Evolutionary conservation across 768 basidiomycete species (phyloP).

Genomic region (Tylopilus sp.): DNA sequence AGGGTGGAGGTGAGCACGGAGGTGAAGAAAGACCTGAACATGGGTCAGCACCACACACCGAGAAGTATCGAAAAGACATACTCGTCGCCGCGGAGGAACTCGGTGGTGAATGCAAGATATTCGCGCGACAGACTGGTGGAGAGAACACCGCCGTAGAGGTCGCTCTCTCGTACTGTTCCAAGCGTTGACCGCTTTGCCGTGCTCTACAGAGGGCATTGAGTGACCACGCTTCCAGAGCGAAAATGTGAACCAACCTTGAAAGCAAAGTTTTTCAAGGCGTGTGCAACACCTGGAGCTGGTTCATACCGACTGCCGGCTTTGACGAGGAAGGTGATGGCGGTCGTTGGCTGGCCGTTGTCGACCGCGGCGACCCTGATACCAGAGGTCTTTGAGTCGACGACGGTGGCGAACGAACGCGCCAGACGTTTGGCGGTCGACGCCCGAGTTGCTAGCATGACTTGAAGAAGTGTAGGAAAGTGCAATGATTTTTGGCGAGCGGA

Average conservation of each 20-base stretch:
- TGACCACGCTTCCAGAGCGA: background rate
- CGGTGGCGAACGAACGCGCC: slow-evolving; percentile 77
- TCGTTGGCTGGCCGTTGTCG: slow-evolving; percentile 80
- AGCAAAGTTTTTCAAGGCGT: slow-evolving; percentile 95
- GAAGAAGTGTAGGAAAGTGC: background rate
- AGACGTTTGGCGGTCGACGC: slow-evolving; percentile 57
- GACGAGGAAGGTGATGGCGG: slow-evolving; percentile 84
- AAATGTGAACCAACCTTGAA: slow-evolving; percentile 75
- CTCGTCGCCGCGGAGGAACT: slow-evolving; percentile 96
- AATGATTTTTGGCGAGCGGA: slow-evolving; percentile 24
- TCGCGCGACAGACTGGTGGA: slow-evolving; percentile 83
- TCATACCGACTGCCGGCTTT: slow-evolving; percentile 93
- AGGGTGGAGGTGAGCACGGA: slow-evolving; percentile 83
- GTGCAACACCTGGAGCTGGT: slow-evolving; percentile 84
- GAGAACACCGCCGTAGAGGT: slow-evolving; percentile 89
- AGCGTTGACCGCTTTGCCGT: slow-evolving; percentile 83
- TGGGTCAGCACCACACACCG: background rate
- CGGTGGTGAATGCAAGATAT: slow-evolving; percentile 89
- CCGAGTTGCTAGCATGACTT: slow-evolving; percentile 59
- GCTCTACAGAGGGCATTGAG: slow-evolving; percentile 49
- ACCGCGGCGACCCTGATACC: slow-evolving; percentile 85
- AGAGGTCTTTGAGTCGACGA: slow-evolving; percentile 56
- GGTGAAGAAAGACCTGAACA: slow-evolving; percentile 79
- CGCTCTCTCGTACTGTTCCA: slow-evolving; percentile 87
- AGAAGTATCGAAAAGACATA: slow-evolving; percentile 37